Conservation (phyloP, 306 rosid genomes). For the Gynostemma pentaphyllum region DNA sequence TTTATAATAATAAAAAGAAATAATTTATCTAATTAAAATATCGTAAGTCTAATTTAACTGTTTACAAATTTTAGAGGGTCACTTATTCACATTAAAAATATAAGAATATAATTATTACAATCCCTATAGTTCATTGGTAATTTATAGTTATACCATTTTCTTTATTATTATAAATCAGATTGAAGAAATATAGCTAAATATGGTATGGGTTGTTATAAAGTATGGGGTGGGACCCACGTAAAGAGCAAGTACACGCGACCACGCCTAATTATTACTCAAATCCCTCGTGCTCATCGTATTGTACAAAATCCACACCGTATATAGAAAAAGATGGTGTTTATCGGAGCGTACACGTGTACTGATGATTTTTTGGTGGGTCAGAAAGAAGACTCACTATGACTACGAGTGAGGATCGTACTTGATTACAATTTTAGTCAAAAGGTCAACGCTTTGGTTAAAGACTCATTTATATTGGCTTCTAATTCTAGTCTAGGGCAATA, state of each 20-base stretch:
- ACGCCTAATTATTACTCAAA: constrained; percentile 9
- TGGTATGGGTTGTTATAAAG: too few relatives aligned
- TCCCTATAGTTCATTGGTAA: too few relatives aligned
- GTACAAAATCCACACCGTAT: not conserved
- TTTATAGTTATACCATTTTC: too few relatives aligned
- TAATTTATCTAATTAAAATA: too few relatives aligned
- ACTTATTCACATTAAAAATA: too few relatives aligned
- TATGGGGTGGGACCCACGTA: not conserved
- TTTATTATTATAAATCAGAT: too few relatives aligned
- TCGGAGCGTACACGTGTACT: constrained; percentile 25
- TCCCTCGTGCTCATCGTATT: not conserved
- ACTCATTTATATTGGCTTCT: not conserved
- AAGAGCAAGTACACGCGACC: constrained; percentile 1
- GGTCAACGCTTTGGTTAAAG: not conserved
- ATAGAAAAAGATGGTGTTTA: not conserved
- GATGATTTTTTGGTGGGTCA: not conserved
- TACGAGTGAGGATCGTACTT: constrained; percentile 6
- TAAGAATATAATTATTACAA: too few relatives aligned
- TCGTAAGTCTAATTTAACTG: too few relatives aligned
- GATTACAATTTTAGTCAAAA: not conserved
- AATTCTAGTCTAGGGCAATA: too few relatives aligned
- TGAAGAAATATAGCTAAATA: too few relatives aligned
- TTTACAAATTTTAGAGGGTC: too few relatives aligned
- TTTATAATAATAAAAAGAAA: too few relatives aligned
- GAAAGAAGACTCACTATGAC: not conserved